These are phyloP conservation scores for Coleophoma crateriformis DNA, from an alignment of 2,329 filamentous ascomycete genomes.

Conservation along the genomic window DNA sequence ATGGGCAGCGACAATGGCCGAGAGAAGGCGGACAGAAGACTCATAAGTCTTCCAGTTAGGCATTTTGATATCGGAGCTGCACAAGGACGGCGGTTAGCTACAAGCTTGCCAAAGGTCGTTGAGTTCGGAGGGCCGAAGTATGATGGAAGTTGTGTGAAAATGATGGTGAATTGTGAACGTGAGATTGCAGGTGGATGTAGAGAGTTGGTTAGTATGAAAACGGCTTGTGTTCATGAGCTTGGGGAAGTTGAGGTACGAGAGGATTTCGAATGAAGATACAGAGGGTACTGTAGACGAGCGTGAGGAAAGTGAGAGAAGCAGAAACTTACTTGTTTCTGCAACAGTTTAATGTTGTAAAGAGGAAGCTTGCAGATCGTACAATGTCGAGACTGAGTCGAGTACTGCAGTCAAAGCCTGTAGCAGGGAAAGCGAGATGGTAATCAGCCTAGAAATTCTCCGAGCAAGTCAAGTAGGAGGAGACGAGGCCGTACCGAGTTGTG, in stretches of 20 bases:
- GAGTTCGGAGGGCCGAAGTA: too few relatives aligned
- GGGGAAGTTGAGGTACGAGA: too few relatives aligned
- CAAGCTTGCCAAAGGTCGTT: too few relatives aligned
- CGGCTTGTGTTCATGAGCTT: neutral
- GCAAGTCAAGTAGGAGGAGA: too few relatives aligned
- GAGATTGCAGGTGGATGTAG: neutral
- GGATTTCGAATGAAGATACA: neutral
- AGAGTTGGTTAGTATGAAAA: too few relatives aligned
- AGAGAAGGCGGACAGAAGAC: conserved; percentile 52
- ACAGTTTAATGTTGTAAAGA: neutral
- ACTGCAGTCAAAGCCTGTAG: too few relatives aligned
- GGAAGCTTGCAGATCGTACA: neutral
- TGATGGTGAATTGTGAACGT: neutral
- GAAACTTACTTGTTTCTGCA: neutral
- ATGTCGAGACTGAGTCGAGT: too few relatives aligned
- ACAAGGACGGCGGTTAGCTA: neutral
- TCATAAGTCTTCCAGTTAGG: conserved; percentile 57
- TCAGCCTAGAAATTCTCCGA: too few relatives aligned
- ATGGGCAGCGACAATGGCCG: conserved; percentile 54
- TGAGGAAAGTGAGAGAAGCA: neutral
- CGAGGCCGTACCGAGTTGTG: too few relatives aligned
- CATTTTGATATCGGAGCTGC: conserved; percentile 29
- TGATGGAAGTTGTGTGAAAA: neutral
- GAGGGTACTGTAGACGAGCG: neutral
- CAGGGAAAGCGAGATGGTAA: too few relatives aligned